Evolutionary conservation across 1,139 yeast genomes (phyloP), one percentile per base, ranked within the genome.

Genomic region (Scheffersomyces quercinus): DNA sequence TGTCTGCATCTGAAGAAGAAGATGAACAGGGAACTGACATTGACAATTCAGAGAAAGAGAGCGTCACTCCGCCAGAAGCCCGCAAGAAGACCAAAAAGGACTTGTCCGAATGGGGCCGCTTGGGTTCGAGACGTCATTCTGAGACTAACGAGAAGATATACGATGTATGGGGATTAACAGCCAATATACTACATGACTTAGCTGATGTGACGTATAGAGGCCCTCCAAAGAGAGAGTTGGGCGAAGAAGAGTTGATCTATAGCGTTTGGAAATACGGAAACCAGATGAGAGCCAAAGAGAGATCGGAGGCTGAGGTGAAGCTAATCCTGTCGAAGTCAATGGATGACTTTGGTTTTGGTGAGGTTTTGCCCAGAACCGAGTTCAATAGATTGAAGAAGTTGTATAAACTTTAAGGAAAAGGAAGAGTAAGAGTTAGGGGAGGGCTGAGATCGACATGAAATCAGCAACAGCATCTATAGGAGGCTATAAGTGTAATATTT

Each of bases 111-210:
- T 74, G 79, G 79, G 79, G 79, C 2, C 59, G 71, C 46, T 53
- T 64, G 32, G 80, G 80, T 1, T 62, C 75, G 12, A 55, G 78
- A 41, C 54, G 70, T 24, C 67, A 70, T 46, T 58, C 68, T 6
- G 62, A 54, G 12, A 68, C 76, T 8, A 67, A 71, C 47, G 72
- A 71, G 45, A 70, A 68, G 49, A 65, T 77, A 36, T 79, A 85
- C 57, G 88, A 86, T 54, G 88, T 90, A 3, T 90, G 97, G 97
- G 97, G 97, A 0, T 66, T 90, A 38, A 90, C 97, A 0, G 96
- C 97, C 3, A 86, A 88, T 55, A 88, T 90, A 7, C 64, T 90
- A 11, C 86, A 84, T 51, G 97, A 90, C 59, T 63, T 87, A 30
- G 90, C 96, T 4, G 75, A 79, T 43, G 69, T 88, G 4, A 76